Evolutionary conservation across 805 yeast species (phyloP).

Genomic region (Isabelozyma heimii): DNA sequence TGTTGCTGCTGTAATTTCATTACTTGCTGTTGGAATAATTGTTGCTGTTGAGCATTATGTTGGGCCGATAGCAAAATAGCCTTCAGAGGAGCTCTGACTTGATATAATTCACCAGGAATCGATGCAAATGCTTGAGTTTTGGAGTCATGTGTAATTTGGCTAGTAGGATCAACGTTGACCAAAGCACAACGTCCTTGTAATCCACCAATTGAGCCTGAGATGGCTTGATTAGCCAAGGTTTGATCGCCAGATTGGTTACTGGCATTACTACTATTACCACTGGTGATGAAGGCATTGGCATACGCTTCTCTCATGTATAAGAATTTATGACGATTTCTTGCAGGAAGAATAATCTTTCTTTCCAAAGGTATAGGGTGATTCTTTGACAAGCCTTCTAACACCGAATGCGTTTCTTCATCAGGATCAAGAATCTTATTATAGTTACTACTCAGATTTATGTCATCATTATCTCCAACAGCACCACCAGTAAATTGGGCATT

Average conservation of each 20-base stretch:
- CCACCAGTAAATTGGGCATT: slow-evolving; percentile 45
- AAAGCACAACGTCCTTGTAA: slow-evolving; percentile 77
- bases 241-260: slow-evolving; percentile 24
- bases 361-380: slow-evolving; percentile 85
- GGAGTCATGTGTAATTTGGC: slow-evolving; percentile 11
- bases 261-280: slow-evolving; percentile 29
- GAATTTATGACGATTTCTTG: slow-evolving; percentile 66
- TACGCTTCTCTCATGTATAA: slow-evolving; percentile 92
- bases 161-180: slow-evolving; percentile 53
- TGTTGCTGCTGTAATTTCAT: slow-evolving; percentile 39
- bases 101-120: slow-evolving; percentile 55
- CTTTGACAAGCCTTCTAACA: slow-evolving; percentile 81
- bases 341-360: slow-evolving; percentile 66
- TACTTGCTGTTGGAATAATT: slow-evolving; percentile 43
- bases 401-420: slow-evolving; percentile 91
- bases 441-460: slow-evolving; percentile 26
- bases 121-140: slow-evolving; percentile 48
- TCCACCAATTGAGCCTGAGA: slow-evolving; percentile 61
- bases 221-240: slow-evolving; percentile 46
- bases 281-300: slow-evolving; percentile 76
- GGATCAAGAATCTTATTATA: slow-evolving; percentile 59
- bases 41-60: slow-evolving; percentile 41
- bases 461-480: slow-evolving; percentile 16
- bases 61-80: slow-evolving; percentile 42
- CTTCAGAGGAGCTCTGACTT: slow-evolving; percentile 46